Percentiles rank a stretch among this genome's conserved stretches.
These are phyloP conservation scores for Hibiscus tridactylites DNA, from an alignment of 345 rosid genomes.

Conservation along the genomic window DNA sequence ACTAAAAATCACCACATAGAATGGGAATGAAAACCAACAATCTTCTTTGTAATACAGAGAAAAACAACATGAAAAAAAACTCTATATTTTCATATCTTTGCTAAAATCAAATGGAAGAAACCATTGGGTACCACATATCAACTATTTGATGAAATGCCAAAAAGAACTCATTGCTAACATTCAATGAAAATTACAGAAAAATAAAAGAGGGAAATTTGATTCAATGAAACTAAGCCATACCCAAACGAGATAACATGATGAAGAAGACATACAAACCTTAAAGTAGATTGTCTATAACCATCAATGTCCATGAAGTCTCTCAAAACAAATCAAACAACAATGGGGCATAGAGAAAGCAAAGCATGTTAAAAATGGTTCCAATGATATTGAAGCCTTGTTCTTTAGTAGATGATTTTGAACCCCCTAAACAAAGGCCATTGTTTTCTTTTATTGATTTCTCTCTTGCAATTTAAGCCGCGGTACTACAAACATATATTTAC, in stretches of 20 bases:
- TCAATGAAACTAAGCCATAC: neutral
- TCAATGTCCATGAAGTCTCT: constrained; percentile 19
- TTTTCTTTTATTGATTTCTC: neutral
- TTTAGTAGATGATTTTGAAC: constrained; percentile 8
- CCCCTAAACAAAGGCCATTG: neutral
- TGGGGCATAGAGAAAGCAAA: neutral
- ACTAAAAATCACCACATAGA: neutral
- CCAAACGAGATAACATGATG: constrained; percentile 25
- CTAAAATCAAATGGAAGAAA: neutral
- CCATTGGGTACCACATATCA: neutral
- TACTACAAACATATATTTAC: too few relatives aligned
- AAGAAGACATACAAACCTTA: constrained; percentile 24
- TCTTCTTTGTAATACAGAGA: neutral
- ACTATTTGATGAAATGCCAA: neutral
- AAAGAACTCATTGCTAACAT: neutral
- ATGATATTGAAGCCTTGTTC: constrained; percentile 4
- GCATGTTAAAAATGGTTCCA: neutral
- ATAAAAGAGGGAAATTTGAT: neutral
- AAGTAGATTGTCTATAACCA: constrained; percentile 1
- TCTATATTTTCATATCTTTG: neutral
- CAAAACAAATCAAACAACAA: neutral
- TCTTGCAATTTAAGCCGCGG: neutral
- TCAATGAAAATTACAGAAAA: neutral
- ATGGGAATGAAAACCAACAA: neutral
- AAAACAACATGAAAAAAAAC: neutral